Base-by-base conservation (phyloP, 495 filamentous ascomycete species). In the Trichocladium uniseriatum region DNA sequence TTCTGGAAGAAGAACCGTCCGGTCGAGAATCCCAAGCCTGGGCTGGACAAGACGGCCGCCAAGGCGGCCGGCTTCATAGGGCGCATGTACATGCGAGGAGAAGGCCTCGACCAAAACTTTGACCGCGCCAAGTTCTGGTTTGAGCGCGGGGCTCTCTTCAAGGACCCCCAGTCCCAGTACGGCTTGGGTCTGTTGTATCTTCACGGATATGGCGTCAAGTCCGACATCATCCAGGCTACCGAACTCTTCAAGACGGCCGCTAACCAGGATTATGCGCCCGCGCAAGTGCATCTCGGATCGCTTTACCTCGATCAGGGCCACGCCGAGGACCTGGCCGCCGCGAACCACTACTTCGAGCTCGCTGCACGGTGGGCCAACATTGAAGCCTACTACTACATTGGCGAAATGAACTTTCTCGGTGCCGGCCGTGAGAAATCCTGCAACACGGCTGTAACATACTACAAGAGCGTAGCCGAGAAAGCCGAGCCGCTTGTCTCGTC, bases 301-400 rank as follows among this genome's bases (percentile, higher is more conserved):
- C 73, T 99, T 16, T 91, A 95, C 60, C 74, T 97, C 13, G 94
- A 97, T 53, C 92, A 97, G 64, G 88, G 89, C 14, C 81, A 88
- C 49, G 63, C 86, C 9, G 70, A 77, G 3, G 76, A 80, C 51
- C 57, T 74, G 15, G 59, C 60, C 18, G 81, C 80, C 5, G 92
- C 92, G 4, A 86, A 78, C 36, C 76, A 79, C 28, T 95, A 95
- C 60, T 96, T 99, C 52, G 91, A 97, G 53, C 73, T 92, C n/a
- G 92, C 94, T 16, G 86, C 84, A 42, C 78, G 89, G 29, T 87
- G 89, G 68, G 82, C 82, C 13, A 87, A 86, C 64, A 87, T 97
- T 53, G 92, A 97, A 65, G 84, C 92, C 1, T 91, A 86, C 56
- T 99, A 97, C 68, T 94, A 94, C 61, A 82, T 99, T 3, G 92